Evolutionary conservation across 441 rosid genomes (phyloP), one percentile per base, ranked within the genome.

Genomic region (Theobroma grandiflorum): DNA sequence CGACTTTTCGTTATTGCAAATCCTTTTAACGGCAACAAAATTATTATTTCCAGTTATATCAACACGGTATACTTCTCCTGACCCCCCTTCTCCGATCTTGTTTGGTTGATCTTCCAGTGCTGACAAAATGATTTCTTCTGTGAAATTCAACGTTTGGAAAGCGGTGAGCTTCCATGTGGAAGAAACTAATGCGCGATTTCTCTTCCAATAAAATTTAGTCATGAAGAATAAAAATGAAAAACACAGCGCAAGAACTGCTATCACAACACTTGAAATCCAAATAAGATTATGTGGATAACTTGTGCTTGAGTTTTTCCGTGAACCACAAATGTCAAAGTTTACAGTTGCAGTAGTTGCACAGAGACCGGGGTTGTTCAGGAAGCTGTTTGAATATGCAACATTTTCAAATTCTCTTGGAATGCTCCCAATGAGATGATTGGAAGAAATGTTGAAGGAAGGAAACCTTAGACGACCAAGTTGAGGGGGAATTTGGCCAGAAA

Each of bases 61-160:
- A 11, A 86, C 86, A 5, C 84, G 82, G 70, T 86, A 92, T 0
- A 90, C 92, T 72, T 86, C 86, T 15, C 93, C 91, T 15, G 96
- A 90, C 0, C 93, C 94, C 15, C 93, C 94, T 53, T 85, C 82
- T 70, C 95, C 92, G 18, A 92, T 84, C 76, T 84, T 53, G 58
- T 87, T 84, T 2, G 43, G 62, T 47, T 31, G 9, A 12, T 83
- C 89, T 62, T 12, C 76, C 78, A 89, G 45, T 49, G 84, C 87
- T 0, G 84, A 61, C 57, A 87, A n/a, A 26, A 89, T 77, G 66
- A 78, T 61, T 9, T 72, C 72, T 42, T 65, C 82, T 2, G 81
- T 85, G 77, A 88, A 88, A 72, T 76, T 84, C 70, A 87, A 22
- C 55, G 40, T 85, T 33, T 84, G 87, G 85, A 87, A 89, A 22